phyloP scores from a whole-genome alignment of 768 basidiomycete genomes.

The Trametes cingulata region DNA sequence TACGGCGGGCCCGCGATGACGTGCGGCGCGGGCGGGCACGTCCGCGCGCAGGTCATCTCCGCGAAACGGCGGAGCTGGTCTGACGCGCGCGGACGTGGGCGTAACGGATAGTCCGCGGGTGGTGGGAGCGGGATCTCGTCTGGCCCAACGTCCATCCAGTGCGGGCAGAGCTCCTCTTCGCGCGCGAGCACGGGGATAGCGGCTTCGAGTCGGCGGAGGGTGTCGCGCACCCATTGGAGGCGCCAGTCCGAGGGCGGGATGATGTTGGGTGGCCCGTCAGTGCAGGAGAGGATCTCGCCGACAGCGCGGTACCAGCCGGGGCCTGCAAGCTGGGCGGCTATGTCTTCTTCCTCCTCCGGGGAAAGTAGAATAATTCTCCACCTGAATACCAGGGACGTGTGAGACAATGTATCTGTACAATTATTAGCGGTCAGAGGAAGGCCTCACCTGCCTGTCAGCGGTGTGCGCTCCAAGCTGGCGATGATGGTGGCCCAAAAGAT shows the following conservation, averaged over 20 bases:
- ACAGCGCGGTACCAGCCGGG: slow-evolving; percentile 87
- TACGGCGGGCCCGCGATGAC: slow-evolving; percentile 82
- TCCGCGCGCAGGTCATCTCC: slow-evolving; percentile 49
- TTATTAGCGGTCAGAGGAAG: background rate
- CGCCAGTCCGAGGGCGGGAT: slow-evolving; percentile 86
- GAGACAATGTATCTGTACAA: background rate
- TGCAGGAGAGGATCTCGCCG: slow-evolving; percentile 64
- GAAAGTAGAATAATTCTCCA: slow-evolving; percentile 88
- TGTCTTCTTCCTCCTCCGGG: slow-evolving; percentile 90
- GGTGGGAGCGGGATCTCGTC: slow-evolving; percentile 70
- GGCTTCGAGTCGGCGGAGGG: slow-evolving; percentile 73
- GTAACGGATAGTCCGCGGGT: slow-evolving; percentile 77
- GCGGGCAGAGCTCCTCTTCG: slow-evolving; percentile 53
- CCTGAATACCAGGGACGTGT: slow-evolving; percentile 39
- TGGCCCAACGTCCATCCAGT: slow-evolving; percentile 55
- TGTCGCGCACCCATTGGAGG: slow-evolving; percentile 81
- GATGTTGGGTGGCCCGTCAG: slow-evolving; percentile 59
- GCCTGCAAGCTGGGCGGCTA: slow-evolving; percentile 80
- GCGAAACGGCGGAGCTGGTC: slow-evolving; percentile 66
- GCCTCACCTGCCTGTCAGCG: slow-evolving; percentile 80
- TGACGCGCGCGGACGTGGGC: slow-evolving; percentile 78
- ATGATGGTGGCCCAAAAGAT: slow-evolving; percentile 70
- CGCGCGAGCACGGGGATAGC: slow-evolving; percentile 68
- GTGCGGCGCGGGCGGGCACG: slow-evolving; percentile 48
- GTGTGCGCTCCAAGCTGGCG: slow-evolving; percentile 75